Base-by-base conservation (phyloP, 441 rosid genomes). In the Bruguiera hainesii region DNA sequence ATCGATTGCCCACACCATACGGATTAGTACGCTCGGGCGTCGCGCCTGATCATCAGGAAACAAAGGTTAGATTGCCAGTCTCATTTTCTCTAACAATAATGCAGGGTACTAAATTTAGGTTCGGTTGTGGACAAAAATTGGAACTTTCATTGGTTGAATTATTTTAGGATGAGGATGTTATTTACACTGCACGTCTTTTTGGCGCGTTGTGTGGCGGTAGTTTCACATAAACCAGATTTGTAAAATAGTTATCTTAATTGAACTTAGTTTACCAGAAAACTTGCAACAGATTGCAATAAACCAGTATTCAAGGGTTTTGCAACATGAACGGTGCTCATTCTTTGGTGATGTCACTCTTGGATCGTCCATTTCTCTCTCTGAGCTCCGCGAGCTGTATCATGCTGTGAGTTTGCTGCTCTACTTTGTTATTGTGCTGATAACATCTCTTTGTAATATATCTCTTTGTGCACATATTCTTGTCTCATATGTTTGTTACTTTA, bases 41-140 rank as follows among this genome's bases (percentile, higher is more conserved):
- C 16, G 99, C 99, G 0, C 98, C 96, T 49, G 99, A 95, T 80
- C 99, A 95, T 73, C 95, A 94, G 0, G 98, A 92, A 68, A 95
- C 99, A 4, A 92, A 92, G 96, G 98, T 89, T 2, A 26, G 21
- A 23, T 26, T 18, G 6, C 0, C 56, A 13, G 39, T 61, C 37
- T 9, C 52, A 6, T 42, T 50, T 42, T 0, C 19, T 11, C 0
- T 6, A 5, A 3, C 6, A 42, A 6, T 33, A 7, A 33, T 33
- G 37, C 37, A 33, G 37, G 37, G 9, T 33, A 31, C 35, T 31
- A 1, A 37, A 10, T 8, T 39, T 39, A 13, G 48, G 48, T 13
- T 42, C 48, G 18, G 48, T 42, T 42, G 16, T 1, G 16, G 48
- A 13, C 16, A 13, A 42, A 42, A 13, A 3, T 42, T 42, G 18